A percentile compares a stretch with the other conserved stretches of the same genome.
Conservation (phyloP, 2,329 filamentous ascomycete genomes). For the Corynespora cassiicola region DNA sequence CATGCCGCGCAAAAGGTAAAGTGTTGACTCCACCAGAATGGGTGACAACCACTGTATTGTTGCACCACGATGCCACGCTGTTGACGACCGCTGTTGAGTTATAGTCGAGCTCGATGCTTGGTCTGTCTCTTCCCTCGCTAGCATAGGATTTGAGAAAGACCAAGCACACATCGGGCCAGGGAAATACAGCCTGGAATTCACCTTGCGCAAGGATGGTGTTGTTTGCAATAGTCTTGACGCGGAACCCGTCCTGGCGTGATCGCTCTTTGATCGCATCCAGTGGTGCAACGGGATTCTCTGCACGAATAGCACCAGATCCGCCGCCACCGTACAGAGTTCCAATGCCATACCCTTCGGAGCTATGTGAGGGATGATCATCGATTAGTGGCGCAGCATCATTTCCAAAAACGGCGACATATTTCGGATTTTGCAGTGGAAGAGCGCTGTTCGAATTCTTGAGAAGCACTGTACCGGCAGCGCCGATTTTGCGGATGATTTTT, state of each 20-base stretch:
- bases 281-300: conserved; percentile 38
- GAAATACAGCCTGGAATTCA: conserved; percentile 20
- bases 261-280: conserved; percentile 47
- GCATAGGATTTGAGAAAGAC: conserved; percentile 63
- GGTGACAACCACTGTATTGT: conserved; percentile 56
- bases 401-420: conserved; percentile 69
- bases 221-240: conserved; percentile 34
- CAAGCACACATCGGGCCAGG: conserved; percentile 51
- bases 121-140: conserved; percentile 47
- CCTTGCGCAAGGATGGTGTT: conserved; percentile 37
- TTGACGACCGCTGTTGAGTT: conserved; percentile 22
- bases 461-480: conserved; percentile 38
- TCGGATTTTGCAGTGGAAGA: conserved; percentile 69
- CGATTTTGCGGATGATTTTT: conserved; percentile 38
- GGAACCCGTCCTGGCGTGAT: no score
- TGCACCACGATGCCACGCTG: conserved; percentile 47
- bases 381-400: conserved; percentile 67
- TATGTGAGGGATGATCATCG: conserved; percentile 49
- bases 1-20: conserved; percentile 29
- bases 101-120: conserved; percentile 42
- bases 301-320: conserved; percentile 26
- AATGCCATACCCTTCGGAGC: conserved; percentile 36
- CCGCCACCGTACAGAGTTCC: conserved; percentile 30
- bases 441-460: conserved; percentile 59
- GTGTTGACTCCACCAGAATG: conserved; percentile 42